Base-by-base conservation (phyloP, 768 basidiomycete genomes). In the Stropharia rugosoannulata region DNA sequence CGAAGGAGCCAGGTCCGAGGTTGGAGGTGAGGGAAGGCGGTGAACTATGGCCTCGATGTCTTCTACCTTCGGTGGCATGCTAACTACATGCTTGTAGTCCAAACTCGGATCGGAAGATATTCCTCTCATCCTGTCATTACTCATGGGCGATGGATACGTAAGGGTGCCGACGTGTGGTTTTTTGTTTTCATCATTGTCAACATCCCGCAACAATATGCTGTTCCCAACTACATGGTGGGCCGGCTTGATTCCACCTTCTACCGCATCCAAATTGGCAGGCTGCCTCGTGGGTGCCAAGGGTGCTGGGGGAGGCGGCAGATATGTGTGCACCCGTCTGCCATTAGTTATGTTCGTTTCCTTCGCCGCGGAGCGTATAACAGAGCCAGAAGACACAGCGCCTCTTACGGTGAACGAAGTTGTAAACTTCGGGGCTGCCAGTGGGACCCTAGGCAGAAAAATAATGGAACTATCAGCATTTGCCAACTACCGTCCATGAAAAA, bases 351-450 rank as follows among this genome's bases (percentile, higher is more conserved):
- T 51, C 4, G 50, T 50, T 22, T 46, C 41, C 5, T 35, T 51
- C 19, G 45, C 48, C 3, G 59, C 35, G 8, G 39, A 27, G 18
- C 45, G 35, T 16, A 27, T 35, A 3, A 35, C 18, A n/a, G 15
- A 22, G 5, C 15, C 19, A 22, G 42, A 16, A 10, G 54, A 54
- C 2, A 54, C 15, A 32, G 65, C n/a, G 19, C 62, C 63, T 38
- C 64, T 64, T 25, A 67, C 45, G 18, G 57, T 57, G 50, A 67
- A 67, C 7, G 62, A 36, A 22, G 52, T 58, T 3, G 59, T 58
- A 6, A 61, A 27, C 4, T 19, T 39, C 2, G 58, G 58, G 32
- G 16, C 42, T 8, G 51, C 29, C 15, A 42, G 11, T 6, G 41
- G 40, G n/a, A 13, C 22, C 7, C 50, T 51, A 11, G 9, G 13